A percentile compares a stretch with the other conserved stretches of the same genome.
phyloP scores from a whole-genome alignment of 2,329 filamentous ascomycete genomes.

The Cladosporium sphaerospermum region DNA sequence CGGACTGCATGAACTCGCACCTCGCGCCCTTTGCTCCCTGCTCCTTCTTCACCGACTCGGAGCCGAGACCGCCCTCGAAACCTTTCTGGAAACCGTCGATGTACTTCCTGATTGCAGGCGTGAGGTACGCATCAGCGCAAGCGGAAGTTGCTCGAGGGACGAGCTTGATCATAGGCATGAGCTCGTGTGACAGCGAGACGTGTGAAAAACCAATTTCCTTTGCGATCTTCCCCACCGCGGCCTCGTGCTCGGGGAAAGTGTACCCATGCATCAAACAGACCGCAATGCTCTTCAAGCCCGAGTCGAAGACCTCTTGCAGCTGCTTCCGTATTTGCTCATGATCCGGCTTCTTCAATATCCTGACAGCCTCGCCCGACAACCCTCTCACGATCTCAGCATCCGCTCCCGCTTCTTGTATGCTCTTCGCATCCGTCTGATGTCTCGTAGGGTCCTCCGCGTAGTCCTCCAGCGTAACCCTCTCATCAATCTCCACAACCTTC shows the following conservation, averaged over 20 bases:
- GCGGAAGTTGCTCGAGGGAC: conserved; percentile 70
- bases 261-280: conserved; percentile 91
- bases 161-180: conserved; percentile 86
- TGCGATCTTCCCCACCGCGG: conserved; percentile 67
- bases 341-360: conserved; percentile 59
- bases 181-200: conserved; percentile 70
- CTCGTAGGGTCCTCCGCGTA: conserved; percentile 81
- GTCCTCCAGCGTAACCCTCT: conserved; percentile 84
- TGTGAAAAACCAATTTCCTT: conserved; percentile 76
- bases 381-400: conserved; percentile 60
- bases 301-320: conserved; percentile 60
- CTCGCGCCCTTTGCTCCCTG: conserved; percentile 62
- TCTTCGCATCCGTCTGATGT: conserved; percentile 49
- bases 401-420: conserved; percentile 40
- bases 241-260: conserved; percentile 82
- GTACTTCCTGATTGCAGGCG: conserved; percentile 72
- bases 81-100: conserved; percentile 70
- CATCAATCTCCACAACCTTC: conserved; percentile 79
- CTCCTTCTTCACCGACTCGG: conserved; percentile 63
- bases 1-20: conserved; percentile 94
- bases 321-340: conserved; percentile 52
- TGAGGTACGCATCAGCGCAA: conserved; percentile 74
- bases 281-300: conserved; percentile 72
- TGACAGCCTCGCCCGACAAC: conserved; percentile 66
- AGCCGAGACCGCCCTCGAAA: conserved; percentile 74